Evolutionary conservation across 345 rosid genomes (phyloP), one percentile per base, ranked within the genome.

Genomic region (Eucalyptus polybractea): DNA sequence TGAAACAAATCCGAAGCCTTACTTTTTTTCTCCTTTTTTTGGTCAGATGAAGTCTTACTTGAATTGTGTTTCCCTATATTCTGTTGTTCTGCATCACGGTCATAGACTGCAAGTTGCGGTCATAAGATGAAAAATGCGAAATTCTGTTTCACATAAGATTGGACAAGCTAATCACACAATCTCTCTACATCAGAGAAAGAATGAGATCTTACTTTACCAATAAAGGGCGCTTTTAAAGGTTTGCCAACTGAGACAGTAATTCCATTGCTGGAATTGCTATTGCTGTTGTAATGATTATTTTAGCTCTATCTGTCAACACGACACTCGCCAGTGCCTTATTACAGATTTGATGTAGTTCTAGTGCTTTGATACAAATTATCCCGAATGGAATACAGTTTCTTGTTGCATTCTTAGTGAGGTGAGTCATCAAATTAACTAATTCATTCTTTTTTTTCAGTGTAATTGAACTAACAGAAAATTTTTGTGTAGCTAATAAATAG

Each of bases 361-460:
- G 99, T 96, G 86, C 98, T 97, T 97, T 90, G 98, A 95, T 91
- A 94, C 98, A 60, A 95, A 97, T 92, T 95, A 95, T 95, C 99
- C 99, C 9, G 96, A 95, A 91, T 97, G 99, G 99, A 99, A 97
- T 93, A 93, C 89, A 86, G 99, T 97, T 89, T 97, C 99, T 86
- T 97, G 99, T 91, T 99, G 95, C 93, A 97, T 97, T 92, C 98
- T 97, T 90, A 90, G 93, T 13, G 97, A 95, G 97, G 98, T 96
- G 80, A 69, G 12, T 33, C 80, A 69, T 69, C 42, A 17, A 69
- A 8, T 69, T 69, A 69, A 69, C 24, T 69, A 29, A 62, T 62
- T 16, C 5, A 69, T 5, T 31, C 42, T n/a, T 54, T 69, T 15
- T 44, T 69, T 69, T 69, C 42, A 69, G 80, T 21, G 2, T 69